A percentile compares a stretch with the other conserved stretches of the same genome.
Conservation (phyloP, 352 stramenopile genomes). For the Globisporangium iwayamae region DNA sequence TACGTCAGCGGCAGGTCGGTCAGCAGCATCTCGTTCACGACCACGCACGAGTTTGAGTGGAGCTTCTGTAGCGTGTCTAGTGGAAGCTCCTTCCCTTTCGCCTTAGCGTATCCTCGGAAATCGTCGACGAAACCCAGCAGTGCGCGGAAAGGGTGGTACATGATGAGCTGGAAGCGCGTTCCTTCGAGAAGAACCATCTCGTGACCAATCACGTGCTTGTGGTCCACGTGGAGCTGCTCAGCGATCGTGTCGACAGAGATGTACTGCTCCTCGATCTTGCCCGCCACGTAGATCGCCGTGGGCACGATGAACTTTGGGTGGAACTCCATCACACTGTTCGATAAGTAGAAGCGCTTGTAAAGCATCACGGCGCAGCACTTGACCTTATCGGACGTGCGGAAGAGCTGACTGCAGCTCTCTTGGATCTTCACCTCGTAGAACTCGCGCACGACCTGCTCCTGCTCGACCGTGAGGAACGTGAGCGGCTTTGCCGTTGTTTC, state of each 20-base stretch:
- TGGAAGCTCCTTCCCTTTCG: conserved; percentile 54
- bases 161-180: conserved; percentile 87
- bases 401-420: conserved; percentile 81
- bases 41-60: conserved; percentile 63
- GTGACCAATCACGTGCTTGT: conserved; percentile 83
- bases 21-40: conserved; percentile 76
- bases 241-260: conserved; percentile 84
- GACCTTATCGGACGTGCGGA: conserved; percentile 86
- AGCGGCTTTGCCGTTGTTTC: conserved; percentile 27
- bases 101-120: conserved; percentile 70
- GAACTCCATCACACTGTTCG: conserved; percentile 88
- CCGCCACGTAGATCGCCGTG: conserved; percentile 85
- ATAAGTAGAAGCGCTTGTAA: conserved; percentile 89
- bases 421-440: conserved; percentile 85
- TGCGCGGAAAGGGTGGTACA: conserved; percentile 85
- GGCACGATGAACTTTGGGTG: conserved; percentile 84
- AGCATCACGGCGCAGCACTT: conserved; percentile 83
- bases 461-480: conserved; percentile 52
- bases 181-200: conserved; percentile 87
- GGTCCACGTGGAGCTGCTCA: conserved; percentile 77
- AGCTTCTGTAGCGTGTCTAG: conserved; percentile 72
- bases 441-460: conserved; percentile 56
- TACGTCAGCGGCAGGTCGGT: conserved; percentile 66
- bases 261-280: conserved; percentile 90
- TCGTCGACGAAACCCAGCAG: conserved; percentile 83